Conservation (phyloP, 164 flowering plant species). For the Pachysandra terminalis region DNA sequence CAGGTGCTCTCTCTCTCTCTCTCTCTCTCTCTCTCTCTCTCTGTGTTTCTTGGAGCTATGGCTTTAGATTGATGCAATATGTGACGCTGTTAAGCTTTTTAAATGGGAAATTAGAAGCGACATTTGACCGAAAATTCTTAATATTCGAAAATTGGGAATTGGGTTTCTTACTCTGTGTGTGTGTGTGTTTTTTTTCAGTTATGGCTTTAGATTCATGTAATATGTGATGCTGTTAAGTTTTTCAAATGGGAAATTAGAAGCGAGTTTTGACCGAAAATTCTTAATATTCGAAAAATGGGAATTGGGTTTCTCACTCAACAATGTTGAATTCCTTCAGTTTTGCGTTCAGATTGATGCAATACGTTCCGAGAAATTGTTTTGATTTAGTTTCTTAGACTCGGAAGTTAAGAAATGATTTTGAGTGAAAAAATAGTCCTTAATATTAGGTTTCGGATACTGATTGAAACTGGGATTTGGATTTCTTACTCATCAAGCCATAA, state of each 20-base stretch:
- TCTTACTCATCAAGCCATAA: neutral
- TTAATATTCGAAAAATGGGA: too few species aligned
- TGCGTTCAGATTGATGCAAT: neutral
- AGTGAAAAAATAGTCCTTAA: neutral
- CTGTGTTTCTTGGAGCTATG: neutral
- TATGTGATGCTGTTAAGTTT: too few species aligned
- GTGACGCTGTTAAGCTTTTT: too few species aligned
- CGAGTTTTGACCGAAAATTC: too few species aligned
- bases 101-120: too few species aligned
- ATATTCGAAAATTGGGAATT: too few species aligned
- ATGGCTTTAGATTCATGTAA: neutral
- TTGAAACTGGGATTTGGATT: neutral
- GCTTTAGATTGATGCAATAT: neutral
- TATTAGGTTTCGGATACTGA: neutral
- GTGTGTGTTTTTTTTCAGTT: too few species aligned
- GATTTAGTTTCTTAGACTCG: neutral
- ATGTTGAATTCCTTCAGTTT: too few species aligned
- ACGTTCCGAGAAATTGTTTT: neutral
- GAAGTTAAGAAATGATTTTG: neutral
- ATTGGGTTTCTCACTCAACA: too few species aligned
- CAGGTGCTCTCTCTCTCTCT: slow-evolving; percentile 36
- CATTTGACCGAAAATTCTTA: too few species aligned
- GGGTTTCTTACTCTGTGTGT: too few species aligned
- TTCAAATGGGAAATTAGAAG: too few species aligned
- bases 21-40: neutral